Percentiles rank a stretch among this genome's conserved stretches.
Conservation (phyloP, 2,329 filamentous ascomycete genomes). For the Venturia carpophila region DNA sequence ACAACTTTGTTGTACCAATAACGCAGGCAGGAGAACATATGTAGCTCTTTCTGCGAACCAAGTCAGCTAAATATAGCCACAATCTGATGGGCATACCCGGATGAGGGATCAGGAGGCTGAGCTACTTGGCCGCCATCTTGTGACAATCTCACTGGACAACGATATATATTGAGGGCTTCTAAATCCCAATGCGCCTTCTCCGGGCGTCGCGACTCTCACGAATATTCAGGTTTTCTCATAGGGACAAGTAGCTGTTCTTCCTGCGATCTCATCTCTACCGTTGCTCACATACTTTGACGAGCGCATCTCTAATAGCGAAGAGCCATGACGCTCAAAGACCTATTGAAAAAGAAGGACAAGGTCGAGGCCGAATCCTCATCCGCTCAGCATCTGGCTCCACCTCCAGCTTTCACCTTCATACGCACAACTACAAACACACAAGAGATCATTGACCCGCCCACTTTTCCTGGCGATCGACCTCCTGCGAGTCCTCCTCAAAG, state of each 20-base stretch:
- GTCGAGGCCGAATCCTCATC: conserved; percentile 24
- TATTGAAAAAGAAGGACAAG: conserved; percentile 44
- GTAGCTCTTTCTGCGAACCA: not conserved
- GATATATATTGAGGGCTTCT: not conserved
- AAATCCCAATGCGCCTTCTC: not conserved
- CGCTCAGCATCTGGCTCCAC: conserved; percentile 19
- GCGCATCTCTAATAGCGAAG: conserved; percentile 14
- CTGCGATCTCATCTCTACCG: not conserved
- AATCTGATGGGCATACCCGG: not conserved
- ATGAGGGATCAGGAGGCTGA: not conserved
- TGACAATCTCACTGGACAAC: not conserved
- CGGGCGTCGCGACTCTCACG: not conserved
- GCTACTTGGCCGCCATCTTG: not conserved
- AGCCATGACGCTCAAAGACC: conserved; percentile 51
- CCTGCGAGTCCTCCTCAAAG: conserved; percentile 5
- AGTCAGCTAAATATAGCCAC: conserved; percentile 8
- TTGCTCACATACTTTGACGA: not conserved
- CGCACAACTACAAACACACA: conserved; percentile 74
- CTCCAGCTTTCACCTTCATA: conserved; percentile 72
- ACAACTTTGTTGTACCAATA: not conserved
- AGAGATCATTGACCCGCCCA: conserved; percentile 68
- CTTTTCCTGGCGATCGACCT: conserved; percentile 38
- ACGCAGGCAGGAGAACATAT: not conserved
- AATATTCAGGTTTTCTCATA: not conserved
- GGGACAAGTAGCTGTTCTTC: conserved; percentile 7